Conservation (phyloP, 257 asterid species). For the Haberlea rhodopensis region DNA sequence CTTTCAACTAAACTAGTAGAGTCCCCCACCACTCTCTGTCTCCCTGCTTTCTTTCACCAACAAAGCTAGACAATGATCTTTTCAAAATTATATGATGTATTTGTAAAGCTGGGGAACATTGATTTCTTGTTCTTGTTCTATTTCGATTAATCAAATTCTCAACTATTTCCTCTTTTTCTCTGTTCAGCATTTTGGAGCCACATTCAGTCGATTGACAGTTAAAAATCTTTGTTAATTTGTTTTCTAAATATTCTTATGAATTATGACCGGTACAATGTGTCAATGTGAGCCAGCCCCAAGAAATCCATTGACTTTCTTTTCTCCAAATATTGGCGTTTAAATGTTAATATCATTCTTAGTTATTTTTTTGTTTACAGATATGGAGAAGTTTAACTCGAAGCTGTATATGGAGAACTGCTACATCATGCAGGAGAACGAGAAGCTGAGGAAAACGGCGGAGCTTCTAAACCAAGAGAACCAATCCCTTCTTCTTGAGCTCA, state of each 20-base stretch:
- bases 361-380: constrained; percentile 21
- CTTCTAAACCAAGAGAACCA: constrained; percentile 76
- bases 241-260: no score
- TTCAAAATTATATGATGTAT: constrained; percentile 25
- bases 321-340: no score
- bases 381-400: constrained; percentile 80
- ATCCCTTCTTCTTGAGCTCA: constrained; percentile 59
- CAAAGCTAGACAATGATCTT: constrained; percentile 35
- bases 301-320: no score
- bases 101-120: constrained; percentile 23
- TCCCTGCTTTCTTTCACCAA: constrained; percentile 39
- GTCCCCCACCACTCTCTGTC: constrained; percentile 28
- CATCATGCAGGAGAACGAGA: constrained; percentile 73
- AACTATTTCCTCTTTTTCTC: constrained; percentile 4
- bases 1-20: constrained; percentile 11
- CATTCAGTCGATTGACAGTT: no score
- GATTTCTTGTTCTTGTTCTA: constrained; percentile 27
- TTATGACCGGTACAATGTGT: no score
- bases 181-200: no score
- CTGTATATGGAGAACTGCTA: constrained; percentile 64
- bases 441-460: constrained; percentile 79
- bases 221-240: no score
- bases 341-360: no score
- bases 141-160: constrained; percentile 28
- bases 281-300: no score